Evolutionary conservation across 176 grass and related monocot species (phyloP).

Genomic region (Bonia amplexicaulis): DNA sequence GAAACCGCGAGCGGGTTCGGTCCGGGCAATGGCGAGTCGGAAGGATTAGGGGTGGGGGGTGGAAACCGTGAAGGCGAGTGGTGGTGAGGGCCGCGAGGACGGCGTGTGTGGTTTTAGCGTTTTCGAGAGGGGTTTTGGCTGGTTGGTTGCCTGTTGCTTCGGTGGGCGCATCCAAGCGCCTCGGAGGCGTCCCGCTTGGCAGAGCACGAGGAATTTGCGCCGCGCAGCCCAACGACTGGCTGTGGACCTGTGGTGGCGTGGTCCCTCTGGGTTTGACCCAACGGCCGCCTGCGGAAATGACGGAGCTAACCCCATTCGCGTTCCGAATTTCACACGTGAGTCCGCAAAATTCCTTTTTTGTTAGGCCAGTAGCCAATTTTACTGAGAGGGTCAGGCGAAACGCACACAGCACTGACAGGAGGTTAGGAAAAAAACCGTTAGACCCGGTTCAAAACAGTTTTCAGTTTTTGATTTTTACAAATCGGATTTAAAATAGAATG

Average conservation of each 20-base stretch:
- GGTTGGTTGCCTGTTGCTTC: not conserved
- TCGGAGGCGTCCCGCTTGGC: slow-evolving; percentile 22
- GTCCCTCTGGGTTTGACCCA: not conserved
- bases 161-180: slow-evolving; percentile 3
- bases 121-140: slow-evolving; percentile 4
- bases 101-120: slow-evolving; percentile 22
- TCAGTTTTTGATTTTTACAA: too few species aligned
- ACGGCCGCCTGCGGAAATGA: not conserved
- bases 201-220: slow-evolving; percentile 28
- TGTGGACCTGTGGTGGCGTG: not conserved
- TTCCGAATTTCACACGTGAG: too few species aligned
- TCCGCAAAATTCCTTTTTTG: too few species aligned
- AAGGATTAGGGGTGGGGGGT: not conserved
- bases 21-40: slow-evolving; percentile 2
- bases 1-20: not conserved
- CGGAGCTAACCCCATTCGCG: not conserved
- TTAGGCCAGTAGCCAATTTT: too few species aligned
- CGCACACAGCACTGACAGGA: too few species aligned
- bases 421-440: too few species aligned
- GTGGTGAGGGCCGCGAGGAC: not conserved
- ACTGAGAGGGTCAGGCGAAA: too few species aligned
- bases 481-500: too few species aligned
- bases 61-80: not conserved
- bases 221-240: slow-evolving; percentile 9
- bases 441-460: too few species aligned